phyloP scores from a whole-genome alignment of 208 protist species.

The Trypanosomatidae sp. region DNA sequence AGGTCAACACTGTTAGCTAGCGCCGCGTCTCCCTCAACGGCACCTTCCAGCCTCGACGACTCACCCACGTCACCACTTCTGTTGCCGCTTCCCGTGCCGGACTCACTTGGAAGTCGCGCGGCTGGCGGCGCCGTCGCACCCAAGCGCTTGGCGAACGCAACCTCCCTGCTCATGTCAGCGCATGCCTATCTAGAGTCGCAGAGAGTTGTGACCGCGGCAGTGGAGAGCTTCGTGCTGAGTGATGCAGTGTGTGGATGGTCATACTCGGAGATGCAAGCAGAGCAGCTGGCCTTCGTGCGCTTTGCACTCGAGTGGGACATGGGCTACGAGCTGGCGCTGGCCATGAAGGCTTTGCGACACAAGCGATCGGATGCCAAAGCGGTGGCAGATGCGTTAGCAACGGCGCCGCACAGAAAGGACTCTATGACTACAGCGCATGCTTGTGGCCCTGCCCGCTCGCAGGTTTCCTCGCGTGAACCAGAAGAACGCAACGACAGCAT shows the following conservation, averaged over 20 bases:
- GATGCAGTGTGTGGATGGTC: constrained; percentile 52
- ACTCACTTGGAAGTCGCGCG: neutral
- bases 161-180: constrained; percentile 13
- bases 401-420: neutral
- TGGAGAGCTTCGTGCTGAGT: constrained; percentile 54
- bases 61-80: constrained; percentile 6
- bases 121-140: neutral
- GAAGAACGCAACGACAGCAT: neutral
- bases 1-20: neutral
- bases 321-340: constrained; percentile 70
- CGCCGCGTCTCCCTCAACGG: neutral
- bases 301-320: constrained; percentile 87
- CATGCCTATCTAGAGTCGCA: constrained; percentile 21
- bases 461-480: neutral
- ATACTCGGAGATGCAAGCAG: constrained; percentile 49
- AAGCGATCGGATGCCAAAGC: constrained; percentile 22
- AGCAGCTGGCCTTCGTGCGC: constrained; percentile 52
- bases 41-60: neutral
- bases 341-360: constrained; percentile 51
- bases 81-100: neutral
- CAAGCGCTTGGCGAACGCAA: neutral
- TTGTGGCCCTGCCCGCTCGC: neutral
- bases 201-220: constrained; percentile 30
- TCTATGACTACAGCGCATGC: neutral
- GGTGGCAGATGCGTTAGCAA: neutral